These are phyloP conservation scores for Phytophthora foliorum DNA, from an alignment of 352 stramenopile species.

Conservation along the genomic window DNA sequence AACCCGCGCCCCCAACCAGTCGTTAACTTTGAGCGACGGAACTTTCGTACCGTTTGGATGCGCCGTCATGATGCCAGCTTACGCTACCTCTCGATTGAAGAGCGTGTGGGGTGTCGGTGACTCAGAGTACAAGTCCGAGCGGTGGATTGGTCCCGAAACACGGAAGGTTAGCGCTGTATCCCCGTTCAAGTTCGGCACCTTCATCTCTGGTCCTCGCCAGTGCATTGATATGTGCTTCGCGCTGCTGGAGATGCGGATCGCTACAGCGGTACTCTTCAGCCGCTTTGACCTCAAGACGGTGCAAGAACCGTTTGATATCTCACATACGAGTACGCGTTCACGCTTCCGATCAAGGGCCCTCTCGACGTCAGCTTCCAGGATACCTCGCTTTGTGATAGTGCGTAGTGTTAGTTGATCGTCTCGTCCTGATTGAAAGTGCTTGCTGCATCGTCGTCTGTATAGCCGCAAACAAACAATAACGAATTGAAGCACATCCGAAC, in stretches of 20 bases:
- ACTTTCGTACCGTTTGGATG: conserved; percentile 31
- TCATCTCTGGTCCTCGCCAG: conserved; percentile 60
- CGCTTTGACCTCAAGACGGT: conserved; percentile 46
- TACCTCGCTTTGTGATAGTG: not conserved
- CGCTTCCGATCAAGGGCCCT: conserved; percentile 34
- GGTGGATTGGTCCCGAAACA: conserved; percentile 13
- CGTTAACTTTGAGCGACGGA: conserved; percentile 52
- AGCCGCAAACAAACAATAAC: no score
- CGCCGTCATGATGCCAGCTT: conserved; percentile 26
- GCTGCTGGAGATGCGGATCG: conserved; percentile 63
- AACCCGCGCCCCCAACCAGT: conserved; percentile 38
- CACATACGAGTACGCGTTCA: conserved; percentile 40
- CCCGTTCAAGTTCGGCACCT: conserved; percentile 64
- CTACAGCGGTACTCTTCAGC: conserved; percentile 44
- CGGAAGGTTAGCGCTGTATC: conserved; percentile 14
- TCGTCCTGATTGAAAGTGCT: not conserved
- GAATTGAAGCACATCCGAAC: no score
- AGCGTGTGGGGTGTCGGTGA: conserved; percentile 11
- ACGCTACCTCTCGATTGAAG: conserved; percentile 6
- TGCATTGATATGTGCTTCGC: conserved; percentile 66
- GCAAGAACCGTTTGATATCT: conserved; percentile 33
- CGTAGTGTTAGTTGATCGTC: no score
- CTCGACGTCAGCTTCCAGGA: conserved; percentile 10
- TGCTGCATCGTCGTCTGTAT: no score
- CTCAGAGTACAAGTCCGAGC: conserved; percentile 12